Evolutionary conservation across 2,329 filamentous ascomycete genomes (phyloP), one percentile per base, ranked within the genome.

Genomic region (Fusarium virguliforme): DNA sequence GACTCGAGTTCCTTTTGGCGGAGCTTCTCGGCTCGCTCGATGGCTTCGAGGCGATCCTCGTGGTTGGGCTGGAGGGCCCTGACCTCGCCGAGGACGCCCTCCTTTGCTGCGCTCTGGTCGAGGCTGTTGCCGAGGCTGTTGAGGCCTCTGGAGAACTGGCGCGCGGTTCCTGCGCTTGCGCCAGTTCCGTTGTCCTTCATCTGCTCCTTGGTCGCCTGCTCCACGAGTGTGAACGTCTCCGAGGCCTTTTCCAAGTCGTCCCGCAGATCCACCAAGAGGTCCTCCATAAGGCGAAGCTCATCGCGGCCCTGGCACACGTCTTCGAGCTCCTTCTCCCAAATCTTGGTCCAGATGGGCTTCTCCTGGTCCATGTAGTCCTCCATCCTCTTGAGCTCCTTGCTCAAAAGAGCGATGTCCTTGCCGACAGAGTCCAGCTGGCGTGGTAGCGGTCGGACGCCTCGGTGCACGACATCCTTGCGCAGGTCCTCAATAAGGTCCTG

Each of bases 191-290:
- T 88, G 66, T 92, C 91, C 79, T 97, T 94, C 82, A 97, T 93
- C 79, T 99, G 96, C 82, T 98, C 94, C 83, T 97, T 97, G n/a
- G 95, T 98, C 8, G 96, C 96, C 82, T 98, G 93, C 82, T 99
- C 96, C 15, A 99, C 96, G 1, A 99, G 88, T 26, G 94, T 92
- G 78, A 99, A 97, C 0, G 96, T 98, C 81, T 97, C 92, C 1
- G 91, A 90, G 1, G 95, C 95, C 83, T 98, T 98, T 79, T 98
- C 95, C 51, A 99, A 85, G 83, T 99, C 96, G 77, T 98, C 95
- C 77, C 96, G 91, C 70, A 99, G 83, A 83, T 99, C 96, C 48
- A 95, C 90, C 71, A 95, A 92, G 69, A 99, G 88, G 75, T 98
- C 96, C 83, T 99, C 96, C 85, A 97, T 95, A 86, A 98, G 92